Conservation (phyloP, 371 early-diverging fungal species). For the Mortierella sp. region DNA sequence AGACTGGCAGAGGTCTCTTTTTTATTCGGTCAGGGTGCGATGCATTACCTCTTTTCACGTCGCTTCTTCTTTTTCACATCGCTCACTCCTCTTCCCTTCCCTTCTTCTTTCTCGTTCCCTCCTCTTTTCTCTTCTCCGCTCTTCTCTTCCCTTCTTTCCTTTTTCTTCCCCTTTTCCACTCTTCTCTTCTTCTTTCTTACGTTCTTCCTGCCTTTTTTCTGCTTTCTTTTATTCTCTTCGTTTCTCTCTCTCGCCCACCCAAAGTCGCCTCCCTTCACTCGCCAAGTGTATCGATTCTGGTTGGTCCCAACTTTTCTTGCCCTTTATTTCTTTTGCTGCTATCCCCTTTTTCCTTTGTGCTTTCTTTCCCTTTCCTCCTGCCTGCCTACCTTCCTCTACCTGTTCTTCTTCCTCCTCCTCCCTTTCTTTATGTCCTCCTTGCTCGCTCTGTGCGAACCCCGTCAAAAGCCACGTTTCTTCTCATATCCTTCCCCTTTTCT, state of each 20-base stretch:
- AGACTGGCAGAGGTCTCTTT: no score
- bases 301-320: not conserved
- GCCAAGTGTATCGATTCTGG: conserved; percentile 1
- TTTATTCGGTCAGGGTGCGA: not conserved
- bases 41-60: not conserved
- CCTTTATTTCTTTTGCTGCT: not conserved
- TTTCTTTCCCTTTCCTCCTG: not conserved
- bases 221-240: not conserved
- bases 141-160: not conserved
- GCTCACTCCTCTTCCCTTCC: not conserved
- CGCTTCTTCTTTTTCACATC: not conserved
- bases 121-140: not conserved
- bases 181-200: no score
- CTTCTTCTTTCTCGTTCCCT: conserved; percentile 2
- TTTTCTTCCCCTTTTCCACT: no score
- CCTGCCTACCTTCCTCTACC: not conserved
- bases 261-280: not conserved
- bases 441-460: not conserved
- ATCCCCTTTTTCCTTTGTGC: not conserved
- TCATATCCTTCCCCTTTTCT: not conserved
- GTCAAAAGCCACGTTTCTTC: conserved; percentile 8
- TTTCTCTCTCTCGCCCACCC: not conserved
- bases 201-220: not conserved
- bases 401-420: not conserved
- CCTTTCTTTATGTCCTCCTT: not conserved